Evolutionary conservation across 2,329 filamentous ascomycete species (phyloP), one percentile per base, ranked within the genome.

Genomic region (Trichoderma harzianum): DNA sequence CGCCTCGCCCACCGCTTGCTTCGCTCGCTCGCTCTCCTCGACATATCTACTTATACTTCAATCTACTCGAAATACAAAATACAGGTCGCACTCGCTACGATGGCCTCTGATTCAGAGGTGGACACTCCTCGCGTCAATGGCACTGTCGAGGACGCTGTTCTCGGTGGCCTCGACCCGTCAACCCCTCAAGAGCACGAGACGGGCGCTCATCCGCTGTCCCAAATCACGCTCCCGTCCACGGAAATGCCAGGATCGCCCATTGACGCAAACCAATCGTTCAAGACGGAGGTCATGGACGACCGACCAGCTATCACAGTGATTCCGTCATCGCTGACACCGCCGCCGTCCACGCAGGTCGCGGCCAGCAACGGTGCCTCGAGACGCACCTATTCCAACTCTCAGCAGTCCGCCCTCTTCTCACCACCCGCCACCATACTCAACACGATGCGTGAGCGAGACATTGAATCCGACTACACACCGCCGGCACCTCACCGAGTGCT

Each of bases 261-360:
- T 74, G 86, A 88, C 62, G 82, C 83, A 7, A 78, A 79, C 61
- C 77, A 81, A 61, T 87, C 86, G 0, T 87, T 88, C 78, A 85
- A 83, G 75, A 85, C 84, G 4, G 86, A 88, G 73, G 72, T 79
- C 72, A 86, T 84, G 76, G 85, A 88, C 71, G 85, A 86, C 61
- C 79, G 82, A 51, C 78, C 79, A 1, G 77, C 78, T 21, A 77
- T 82, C n/a, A 81, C 83, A 30, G 80, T 88, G 64, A 88, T 89
- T 70, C 86, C 87, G 5, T 89, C 87, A 2, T 89, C 87, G 28
- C 79, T 88, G 66, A 89, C 88, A 3, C 88, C 87, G 4, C 88
- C 87, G 28, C 87, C 87, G 0, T 88, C 86, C 1, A 88, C 86
- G 1, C 87, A 88, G 76, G 76, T 84, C 7, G 81, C 81, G 18